These are phyloP conservation scores for Rhododendron vialii DNA, from an alignment of 148 eudicot species.

Conservation along the genomic window DNA sequence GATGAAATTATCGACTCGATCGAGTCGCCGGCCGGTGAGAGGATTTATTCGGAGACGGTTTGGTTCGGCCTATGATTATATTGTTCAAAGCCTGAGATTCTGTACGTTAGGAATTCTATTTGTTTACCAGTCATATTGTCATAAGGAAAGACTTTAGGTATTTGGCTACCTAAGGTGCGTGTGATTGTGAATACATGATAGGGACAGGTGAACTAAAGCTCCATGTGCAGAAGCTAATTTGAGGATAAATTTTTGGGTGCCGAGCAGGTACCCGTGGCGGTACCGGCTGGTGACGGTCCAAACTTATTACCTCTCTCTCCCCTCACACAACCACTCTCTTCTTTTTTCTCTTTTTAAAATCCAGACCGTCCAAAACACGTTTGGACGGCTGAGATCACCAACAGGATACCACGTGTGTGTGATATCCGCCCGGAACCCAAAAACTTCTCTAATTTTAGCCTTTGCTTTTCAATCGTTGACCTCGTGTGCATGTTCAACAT, in stretches of 20 bases:
- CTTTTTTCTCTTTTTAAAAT: too few relatives aligned
- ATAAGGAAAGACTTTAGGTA: background rate
- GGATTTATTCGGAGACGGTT: background rate
- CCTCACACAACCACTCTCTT: too few relatives aligned
- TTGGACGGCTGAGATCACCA: too few relatives aligned
- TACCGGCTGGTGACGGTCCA: fast-evolving
- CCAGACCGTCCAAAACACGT: too few relatives aligned
- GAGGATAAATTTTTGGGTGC: too few relatives aligned
- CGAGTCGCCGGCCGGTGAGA: background rate
- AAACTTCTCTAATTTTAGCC: too few relatives aligned
- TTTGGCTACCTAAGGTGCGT: slow-evolving; percentile 7
- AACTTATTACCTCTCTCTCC: too few relatives aligned
- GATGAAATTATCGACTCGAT: background rate
- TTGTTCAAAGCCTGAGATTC: background rate
- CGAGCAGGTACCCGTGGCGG: too few relatives aligned
- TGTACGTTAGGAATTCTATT: background rate
- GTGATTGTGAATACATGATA: background rate
- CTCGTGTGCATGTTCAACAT: background rate
- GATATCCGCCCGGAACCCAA: too few relatives aligned
- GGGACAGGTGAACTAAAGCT: background rate
- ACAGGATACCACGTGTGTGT: too few relatives aligned
- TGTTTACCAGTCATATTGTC: background rate
- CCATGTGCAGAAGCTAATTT: background rate
- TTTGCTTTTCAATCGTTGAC: slow-evolving; percentile 2
- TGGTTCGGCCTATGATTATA: too few relatives aligned